phyloP scores from a whole-genome alignment of 768 basidiomycete genomes.

The Russula brevipes region DNA sequence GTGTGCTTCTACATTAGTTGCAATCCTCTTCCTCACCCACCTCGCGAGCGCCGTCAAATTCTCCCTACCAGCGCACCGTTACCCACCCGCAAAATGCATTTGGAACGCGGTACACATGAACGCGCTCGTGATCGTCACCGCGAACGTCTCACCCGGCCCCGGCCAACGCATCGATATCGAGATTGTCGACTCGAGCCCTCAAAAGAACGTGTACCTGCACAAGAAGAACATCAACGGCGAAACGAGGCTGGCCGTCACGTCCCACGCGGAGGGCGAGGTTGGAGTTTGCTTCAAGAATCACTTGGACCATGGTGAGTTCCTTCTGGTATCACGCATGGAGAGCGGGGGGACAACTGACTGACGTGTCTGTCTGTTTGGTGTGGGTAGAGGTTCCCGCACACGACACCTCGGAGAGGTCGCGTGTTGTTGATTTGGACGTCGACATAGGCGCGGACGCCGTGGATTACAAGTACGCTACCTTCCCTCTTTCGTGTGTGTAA shows the following conservation, averaged over 20 bases:
- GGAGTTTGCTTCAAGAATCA: slow-evolving; percentile 93
- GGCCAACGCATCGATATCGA: slow-evolving; percentile 89
- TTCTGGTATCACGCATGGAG: background rate
- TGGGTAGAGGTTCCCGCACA: slow-evolving; percentile 29
- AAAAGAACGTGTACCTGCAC: slow-evolving; percentile 84
- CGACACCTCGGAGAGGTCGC: slow-evolving; percentile 46
- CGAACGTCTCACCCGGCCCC: slow-evolving; percentile 74
- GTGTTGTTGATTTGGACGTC: slow-evolving; percentile 87
- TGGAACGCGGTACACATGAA: slow-evolving; percentile 91
- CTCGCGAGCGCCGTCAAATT: slow-evolving; percentile 76
- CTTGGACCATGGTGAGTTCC: slow-evolving; percentile 62
- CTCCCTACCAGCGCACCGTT: slow-evolving; percentile 59
- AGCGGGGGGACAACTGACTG: background rate
- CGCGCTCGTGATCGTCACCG: slow-evolving; percentile 91
- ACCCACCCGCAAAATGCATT: slow-evolving; percentile 80
- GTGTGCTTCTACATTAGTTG: slow-evolving; percentile 17
- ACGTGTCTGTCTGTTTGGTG: background rate
- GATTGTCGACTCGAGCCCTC: slow-evolving; percentile 81
- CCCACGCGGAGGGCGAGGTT: slow-evolving; percentile 89
- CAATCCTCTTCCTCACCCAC: slow-evolving; percentile 30
- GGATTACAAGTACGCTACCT: slow-evolving; percentile 86
- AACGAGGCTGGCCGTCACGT: slow-evolving; percentile 88
- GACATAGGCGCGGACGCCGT: slow-evolving; percentile 98
- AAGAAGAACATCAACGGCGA: slow-evolving; percentile 87
- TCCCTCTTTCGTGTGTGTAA: background rate